Evolutionary conservation across 2,329 filamentous ascomycete genomes (phyloP).

Genomic region (Cadophora sp.): DNA sequence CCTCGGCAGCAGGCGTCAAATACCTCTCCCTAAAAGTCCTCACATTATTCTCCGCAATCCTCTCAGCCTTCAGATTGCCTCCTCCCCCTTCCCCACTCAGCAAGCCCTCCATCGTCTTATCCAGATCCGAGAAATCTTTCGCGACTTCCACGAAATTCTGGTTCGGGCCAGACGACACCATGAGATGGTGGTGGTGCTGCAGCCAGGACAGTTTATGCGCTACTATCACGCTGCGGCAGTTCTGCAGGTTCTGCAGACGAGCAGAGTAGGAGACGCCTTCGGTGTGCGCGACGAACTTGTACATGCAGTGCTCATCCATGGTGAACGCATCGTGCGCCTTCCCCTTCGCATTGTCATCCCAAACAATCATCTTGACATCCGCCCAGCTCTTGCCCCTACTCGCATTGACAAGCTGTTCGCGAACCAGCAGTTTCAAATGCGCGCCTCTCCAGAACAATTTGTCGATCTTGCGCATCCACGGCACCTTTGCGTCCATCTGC

Average conservation of each 20-base stretch:
- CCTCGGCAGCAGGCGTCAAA: conserved; percentile 59
- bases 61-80: conserved; percentile 46
- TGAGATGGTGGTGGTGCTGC: conserved; percentile 27
- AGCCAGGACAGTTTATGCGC: conserved; percentile 24
- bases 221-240: conserved; percentile 26
- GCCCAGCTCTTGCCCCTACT: conserved; percentile 45
- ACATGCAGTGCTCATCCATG: conserved; percentile 60
- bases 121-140: conserved; percentile 50
- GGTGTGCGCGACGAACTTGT: conserved; percentile 59
- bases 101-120: conserved; percentile 48
- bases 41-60: conserved; percentile 49
- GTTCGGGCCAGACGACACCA: conserved; percentile 46
- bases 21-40: conserved; percentile 52
- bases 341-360: conserved; percentile 38
- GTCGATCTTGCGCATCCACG: conserved; percentile 31
- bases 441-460: conserved; percentile 41
- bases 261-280: conserved; percentile 48
- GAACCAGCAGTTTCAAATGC: conserved; percentile 38
- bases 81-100: conserved; percentile 43
- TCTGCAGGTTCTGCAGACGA: conserved; percentile 24
- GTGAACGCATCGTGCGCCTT: conserved; percentile 48
- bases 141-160: conserved; percentile 58
- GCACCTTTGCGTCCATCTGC: conserved; percentile 22
- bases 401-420: conserved; percentile 41
- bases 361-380: conserved; percentile 40